Base-by-base conservation (phyloP, 108 stramenopile genomes). In the Cyclotella choctawhatcheeana region DNA sequence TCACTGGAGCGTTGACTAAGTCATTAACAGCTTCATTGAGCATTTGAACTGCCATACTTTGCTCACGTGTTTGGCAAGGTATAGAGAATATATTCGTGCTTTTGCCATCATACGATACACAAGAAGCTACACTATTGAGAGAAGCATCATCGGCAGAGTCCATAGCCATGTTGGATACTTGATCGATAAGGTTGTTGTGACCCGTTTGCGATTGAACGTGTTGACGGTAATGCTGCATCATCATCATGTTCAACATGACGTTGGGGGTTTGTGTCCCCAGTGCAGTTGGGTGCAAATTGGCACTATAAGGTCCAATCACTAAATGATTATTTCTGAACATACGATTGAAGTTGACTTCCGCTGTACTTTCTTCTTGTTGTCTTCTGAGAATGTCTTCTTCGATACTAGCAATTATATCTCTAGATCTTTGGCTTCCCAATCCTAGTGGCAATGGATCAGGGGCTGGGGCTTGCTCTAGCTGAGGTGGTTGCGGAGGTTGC, bases 81-180 rank as follows among this genome's bases (percentile, higher is more conserved):
- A 47, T 44, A 33, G 44, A 12, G 25, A 26, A 14, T 5, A 64
- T 47, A 30, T 30, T 29, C 2, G 62, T 64, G 13, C 3, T 64
- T 24, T 64, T 64, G 18, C 62, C 62, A 44, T 64, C 62, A 24
- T 45, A 64, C 26, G 62, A 64, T 8, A 45, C 2, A 27, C 43
- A 44, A 2, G 62, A 45, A 17, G 5, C 43, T 14, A 64, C 20
- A 37, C 44, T 45, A 4, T 64, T 47, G 24, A 47, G 22, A 5
- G 62, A 64, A 24, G 25, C 44, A 26, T 45, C 25, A 30, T 64
- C 44, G n/a, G 20, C 7, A 5, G 43, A 7, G 8, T 40, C 60
- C n/a, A 64, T 45, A 20, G 62, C 62, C 44, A 64, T 33, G 27
- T 64, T 64, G 13, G 43, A 44, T 26, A 64, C 37, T 45, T 64